Conservation (phyloP, 257 asterid species). For the Apocynum venetum region DNA sequence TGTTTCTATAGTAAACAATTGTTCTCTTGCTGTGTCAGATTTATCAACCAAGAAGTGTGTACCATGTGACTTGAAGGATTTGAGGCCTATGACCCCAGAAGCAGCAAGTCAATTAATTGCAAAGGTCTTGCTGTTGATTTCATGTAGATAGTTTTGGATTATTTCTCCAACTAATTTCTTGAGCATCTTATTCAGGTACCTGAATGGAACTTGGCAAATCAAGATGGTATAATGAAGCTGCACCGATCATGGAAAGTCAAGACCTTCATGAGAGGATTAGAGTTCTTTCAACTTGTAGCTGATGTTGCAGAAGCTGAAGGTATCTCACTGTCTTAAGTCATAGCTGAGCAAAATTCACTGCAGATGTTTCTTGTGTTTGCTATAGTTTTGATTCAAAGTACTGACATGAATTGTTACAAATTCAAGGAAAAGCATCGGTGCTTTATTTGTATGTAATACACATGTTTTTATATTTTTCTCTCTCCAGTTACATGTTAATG, state of each 20-base stretch:
- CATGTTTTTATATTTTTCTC: background rate
- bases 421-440: background rate
- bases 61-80: constrained; percentile 30
- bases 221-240: constrained; percentile 60
- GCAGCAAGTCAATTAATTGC: constrained; percentile 30
- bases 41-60: constrained; percentile 76
- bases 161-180: background rate
- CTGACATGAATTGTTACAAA: background rate
- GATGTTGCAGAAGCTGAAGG: constrained; percentile 92
- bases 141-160: background rate
- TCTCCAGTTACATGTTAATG: too few species aligned
- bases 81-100: constrained; percentile 41
- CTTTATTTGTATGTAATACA: background rate
- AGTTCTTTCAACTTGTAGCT: constrained; percentile 76
- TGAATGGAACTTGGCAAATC: constrained; percentile 75
- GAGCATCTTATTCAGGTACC: constrained; percentile 43
- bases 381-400: background rate
- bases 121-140: constrained; percentile 21
- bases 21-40: constrained; percentile 40
- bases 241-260: constrained; percentile 84
- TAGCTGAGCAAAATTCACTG: background rate
- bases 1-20: background rate
- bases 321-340: constrained; percentile 18
- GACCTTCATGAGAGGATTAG: constrained; percentile 80
- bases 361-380: background rate